Base-by-base conservation (phyloP, 2,329 filamentous ascomycete genomes). In the Dothistroma septosporum region DNA sequence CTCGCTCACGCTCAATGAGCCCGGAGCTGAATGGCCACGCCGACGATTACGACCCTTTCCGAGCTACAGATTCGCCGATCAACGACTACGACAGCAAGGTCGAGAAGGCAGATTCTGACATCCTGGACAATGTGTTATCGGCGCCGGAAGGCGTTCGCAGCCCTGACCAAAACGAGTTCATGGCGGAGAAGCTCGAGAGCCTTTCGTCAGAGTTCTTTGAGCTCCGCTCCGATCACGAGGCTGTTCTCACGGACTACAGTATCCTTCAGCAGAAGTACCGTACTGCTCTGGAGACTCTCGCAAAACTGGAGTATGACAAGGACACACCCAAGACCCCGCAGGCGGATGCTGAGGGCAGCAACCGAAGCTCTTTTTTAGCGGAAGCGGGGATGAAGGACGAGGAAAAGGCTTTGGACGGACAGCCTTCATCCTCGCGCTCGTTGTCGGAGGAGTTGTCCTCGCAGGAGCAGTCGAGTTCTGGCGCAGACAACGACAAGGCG, bases 381-480 rank as follows among this genome's bases (percentile, higher is more conserved):
- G 87, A 92, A 72, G 80, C 82, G 70, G 87, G 85, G 78, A 85
- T 86, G 71, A 88, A 84, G 79, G 82, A 62, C 57, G 61, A 60
- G 47, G 58, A 58, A 57, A 59, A 61, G 59, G 61, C 61, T 62
- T 62, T 58, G 28, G 62, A 79, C 82, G 79, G 80, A 76, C 85
- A 85, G 77, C 82, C 80, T 72, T 90, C 89, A 76, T 92, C 90
- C 72, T 92, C 91, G 79, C 91, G 88, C 76, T 96, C 92, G 72
- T 88, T 97, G 69, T 97, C 91, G 67, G 94, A 91, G 78, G 94
- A 97, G 79, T 84, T 96, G 75, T 96, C 91, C 72, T 96, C 89
- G 75, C 91, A 85, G 80, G 85, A 89, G 83, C 89, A 89, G 72
- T 90, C 89, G 73, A 75, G 67, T 69, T 74, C 73, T 80, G 61